Base-by-base conservation (phyloP, 495 filamentous ascomycete species). In the Staphylotrichum tortipilum region DNA sequence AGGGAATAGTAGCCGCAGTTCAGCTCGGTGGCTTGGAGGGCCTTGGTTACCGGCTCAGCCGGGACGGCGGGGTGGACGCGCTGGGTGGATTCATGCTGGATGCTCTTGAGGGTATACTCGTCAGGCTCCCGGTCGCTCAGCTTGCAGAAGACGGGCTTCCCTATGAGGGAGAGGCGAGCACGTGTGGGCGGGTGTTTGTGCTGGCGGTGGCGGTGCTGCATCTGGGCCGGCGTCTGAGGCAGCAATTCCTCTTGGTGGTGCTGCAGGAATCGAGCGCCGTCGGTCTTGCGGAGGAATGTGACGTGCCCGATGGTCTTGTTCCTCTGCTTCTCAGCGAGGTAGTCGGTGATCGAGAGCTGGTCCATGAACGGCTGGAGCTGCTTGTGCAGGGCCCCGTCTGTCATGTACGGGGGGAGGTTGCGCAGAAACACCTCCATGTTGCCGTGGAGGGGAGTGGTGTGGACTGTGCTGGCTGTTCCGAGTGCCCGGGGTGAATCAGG, bases 1-100 rank as follows among this genome's bases (percentile, higher is more conserved):
- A 77, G 80, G 26, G 57, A 56, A 58, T 74, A 76, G 44, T 74
- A 63, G 3, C 81, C 80, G 55, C 77, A 82, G 10, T 63, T 68
- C 7, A 77, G 26, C 15, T 44, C 38, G 4, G 33, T 17, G 26
- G 68, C 45, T 0, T 60, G 37, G 28, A 79, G 73, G 10, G 18
- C 26, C 30, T 21, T 35, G 7, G 64, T 48, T 3, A 44, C 46
- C 1, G 43, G 45, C 28, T 47, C 37, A 3, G 35, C 12, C 14
- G 53, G 1, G 14, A 28, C 23, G 41, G 23, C 30, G 33, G 46
- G 12, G 64, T 62, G 24, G 17, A 4, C 12, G 0, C n/a, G 34
- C n/a, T 40, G 29, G 24, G 15, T 49, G 12, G 34, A 47, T 29
- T 69, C 62, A 35, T 71, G 64, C n/a, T 57, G 40, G 1, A 83